Conservation (phyloP, 441 rosid species). For the Syzygium malaccense region DNA sequence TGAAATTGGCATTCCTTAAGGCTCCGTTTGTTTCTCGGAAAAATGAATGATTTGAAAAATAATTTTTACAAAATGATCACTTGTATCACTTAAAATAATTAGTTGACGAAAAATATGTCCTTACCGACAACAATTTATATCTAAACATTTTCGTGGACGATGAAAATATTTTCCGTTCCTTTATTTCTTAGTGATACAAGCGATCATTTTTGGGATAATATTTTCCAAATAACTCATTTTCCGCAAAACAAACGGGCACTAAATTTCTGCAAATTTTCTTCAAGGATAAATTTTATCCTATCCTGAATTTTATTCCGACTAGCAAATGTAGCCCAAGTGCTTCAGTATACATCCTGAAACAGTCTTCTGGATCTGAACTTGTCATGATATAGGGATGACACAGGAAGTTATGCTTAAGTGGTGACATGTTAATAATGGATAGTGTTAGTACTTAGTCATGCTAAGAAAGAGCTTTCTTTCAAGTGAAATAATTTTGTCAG, state of each 20-base stretch:
- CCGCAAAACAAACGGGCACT: not conserved
- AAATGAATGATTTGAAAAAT: no score
- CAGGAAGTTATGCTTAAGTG: not conserved
- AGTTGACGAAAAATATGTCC: no score
- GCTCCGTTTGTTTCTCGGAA: no score
- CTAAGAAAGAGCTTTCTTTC: not conserved
- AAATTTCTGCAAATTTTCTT: not conserved
- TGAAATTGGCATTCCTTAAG: not conserved
- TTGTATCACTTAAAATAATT: no score
- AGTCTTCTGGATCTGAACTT: not conserved
- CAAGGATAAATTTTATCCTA: no score
- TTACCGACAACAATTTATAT: no score
- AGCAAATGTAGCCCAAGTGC: not conserved
- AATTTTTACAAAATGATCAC: no score
- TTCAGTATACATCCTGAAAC: not conserved
- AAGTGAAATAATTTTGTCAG: not conserved
- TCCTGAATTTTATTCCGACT: no score
- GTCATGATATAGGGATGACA: not conserved
- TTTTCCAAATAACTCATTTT: not conserved
- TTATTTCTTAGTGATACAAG: no score
- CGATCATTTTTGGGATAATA: no score
- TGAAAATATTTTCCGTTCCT: no score
- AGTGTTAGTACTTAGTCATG: not conserved
- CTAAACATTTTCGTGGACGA: no score
- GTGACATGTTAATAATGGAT: not conserved